Conservation (phyloP, 140 eudicot genomes). For the Erigeron philadelphicus region DNA sequence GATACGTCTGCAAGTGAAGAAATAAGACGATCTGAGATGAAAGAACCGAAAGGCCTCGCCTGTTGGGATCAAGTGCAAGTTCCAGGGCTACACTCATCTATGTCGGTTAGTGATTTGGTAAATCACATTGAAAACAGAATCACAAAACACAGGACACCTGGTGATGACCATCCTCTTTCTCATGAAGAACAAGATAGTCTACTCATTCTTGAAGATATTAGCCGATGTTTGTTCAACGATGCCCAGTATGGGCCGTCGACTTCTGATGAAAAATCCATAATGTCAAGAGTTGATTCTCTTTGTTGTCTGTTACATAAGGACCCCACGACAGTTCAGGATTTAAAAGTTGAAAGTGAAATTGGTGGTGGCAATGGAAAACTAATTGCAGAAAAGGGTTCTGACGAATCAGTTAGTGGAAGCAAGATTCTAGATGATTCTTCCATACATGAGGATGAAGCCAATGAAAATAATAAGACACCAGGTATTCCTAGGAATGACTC, state of each 20-base stretch:
- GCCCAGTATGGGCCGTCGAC: slow-evolving; percentile 36
- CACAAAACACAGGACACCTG: slow-evolving; percentile 50
- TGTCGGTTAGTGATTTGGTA: slow-evolving; percentile 79
- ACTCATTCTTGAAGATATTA: slow-evolving; percentile 58
- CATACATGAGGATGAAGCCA: slow-evolving; percentile 14
- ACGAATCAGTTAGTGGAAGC: slow-evolving; percentile 21
- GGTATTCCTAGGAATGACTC: slow-evolving; percentile 82
- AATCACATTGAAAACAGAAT: slow-evolving; percentile 65
- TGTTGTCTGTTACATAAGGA: slow-evolving; percentile 81
- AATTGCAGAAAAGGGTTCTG: slow-evolving; percentile 9
- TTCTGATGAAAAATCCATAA: slow-evolving; percentile 66
- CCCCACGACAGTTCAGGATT: slow-evolving; percentile 30
- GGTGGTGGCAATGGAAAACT: slow-evolving; percentile 25
- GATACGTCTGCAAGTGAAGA: slow-evolving; percentile 46
- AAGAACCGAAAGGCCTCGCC: slow-evolving; percentile 35
- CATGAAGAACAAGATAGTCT: slow-evolving; percentile 49
- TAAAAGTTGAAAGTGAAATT: slow-evolving; percentile 22
- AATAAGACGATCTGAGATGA: slow-evolving; percentile 32
- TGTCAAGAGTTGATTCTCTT: slow-evolving; percentile 81
- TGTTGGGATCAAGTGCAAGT: slow-evolving; percentile 56
- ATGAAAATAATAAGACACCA: slow-evolving; percentile 31
- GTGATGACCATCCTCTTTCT: slow-evolving; percentile 36
- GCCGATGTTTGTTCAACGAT: slow-evolving; percentile 63
- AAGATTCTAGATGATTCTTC: slow-evolving; percentile 27
- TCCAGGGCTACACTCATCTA: slow-evolving; percentile 68